A percentile compares a stretch with the other conserved stretches of the same genome.
These are phyloP conservation scores for Neocatenulostroma microsporum DNA, from an alignment of 2,329 filamentous ascomycete genomes.

Conservation along the genomic window DNA sequence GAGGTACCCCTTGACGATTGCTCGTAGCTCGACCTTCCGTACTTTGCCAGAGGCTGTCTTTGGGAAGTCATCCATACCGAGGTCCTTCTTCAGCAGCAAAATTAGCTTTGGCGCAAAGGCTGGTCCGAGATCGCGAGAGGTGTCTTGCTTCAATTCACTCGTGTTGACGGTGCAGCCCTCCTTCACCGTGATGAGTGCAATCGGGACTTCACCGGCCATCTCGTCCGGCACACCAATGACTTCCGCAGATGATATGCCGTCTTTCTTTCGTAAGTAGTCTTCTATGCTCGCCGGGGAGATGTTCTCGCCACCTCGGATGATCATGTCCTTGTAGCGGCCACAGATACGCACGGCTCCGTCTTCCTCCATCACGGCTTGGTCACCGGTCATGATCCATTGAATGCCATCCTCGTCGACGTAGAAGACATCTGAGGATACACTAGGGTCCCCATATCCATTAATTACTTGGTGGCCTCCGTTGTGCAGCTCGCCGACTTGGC, in stretches of 20 bases:
- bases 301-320: conserved; percentile 58
- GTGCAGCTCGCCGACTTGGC: conserved; percentile 27
- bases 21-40: conserved; percentile 34
- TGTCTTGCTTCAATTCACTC: conserved; percentile 30
- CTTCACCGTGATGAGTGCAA: conserved; percentile 37
- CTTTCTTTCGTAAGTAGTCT: conserved; percentile 31
- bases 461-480: conserved; percentile 26
- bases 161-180: conserved; percentile 27
- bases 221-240: conserved; percentile 41
- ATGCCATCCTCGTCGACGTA: conserved; percentile 27
- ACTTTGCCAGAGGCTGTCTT: conserved; percentile 41
- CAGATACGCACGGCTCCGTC: conserved; percentile 34
- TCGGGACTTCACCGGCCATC: conserved; percentile 42
- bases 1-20: conserved; percentile 22
- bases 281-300: conserved; percentile 39
- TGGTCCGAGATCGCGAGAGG: conserved; percentile 31
- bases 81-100: conserved; percentile 35
- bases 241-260: conserved; percentile 30
- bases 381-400: conserved; percentile 61
- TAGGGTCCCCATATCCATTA: conserved; percentile 24
- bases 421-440: conserved; percentile 21
- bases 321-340: conserved; percentile 30
- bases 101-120: conserved; percentile 37
- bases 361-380: conserved; percentile 46
- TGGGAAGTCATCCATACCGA: conserved; percentile 34